Conservation (phyloP, 73 alveolate species). For the Blepharisma stoltei region DNA sequence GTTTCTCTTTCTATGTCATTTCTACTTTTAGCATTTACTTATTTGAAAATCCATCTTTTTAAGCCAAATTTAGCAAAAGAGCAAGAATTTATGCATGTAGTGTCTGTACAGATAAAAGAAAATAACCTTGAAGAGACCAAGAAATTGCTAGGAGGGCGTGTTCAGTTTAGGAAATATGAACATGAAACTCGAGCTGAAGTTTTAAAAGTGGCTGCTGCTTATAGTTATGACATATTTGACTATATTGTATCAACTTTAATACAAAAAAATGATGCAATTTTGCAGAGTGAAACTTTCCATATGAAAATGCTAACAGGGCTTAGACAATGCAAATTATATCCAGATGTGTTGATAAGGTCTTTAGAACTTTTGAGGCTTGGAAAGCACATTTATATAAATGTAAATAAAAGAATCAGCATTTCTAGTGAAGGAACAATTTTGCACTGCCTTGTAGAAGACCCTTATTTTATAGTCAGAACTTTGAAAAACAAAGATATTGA, state of each 20-base stretch:
- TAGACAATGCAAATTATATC: conserved; percentile 10
- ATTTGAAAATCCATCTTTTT: not conserved
- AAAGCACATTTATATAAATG: conserved; percentile 9
- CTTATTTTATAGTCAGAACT: conserved; percentile 22
- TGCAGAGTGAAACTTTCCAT: conserved; percentile 29
- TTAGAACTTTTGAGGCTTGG: not conserved
- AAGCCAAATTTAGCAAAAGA: conserved; percentile 11
- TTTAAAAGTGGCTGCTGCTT: not conserved
- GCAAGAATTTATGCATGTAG: conserved; percentile 5
- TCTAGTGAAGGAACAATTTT: conserved; percentile 27
- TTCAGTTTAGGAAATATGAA: not conserved
- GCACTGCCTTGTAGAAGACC: conserved; percentile 23
- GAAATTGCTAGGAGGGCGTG: not conserved
- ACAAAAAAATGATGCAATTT: conserved; percentile 10
- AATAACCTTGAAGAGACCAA: not conserved
- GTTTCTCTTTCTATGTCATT: not conserved
- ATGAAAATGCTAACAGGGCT: not conserved
- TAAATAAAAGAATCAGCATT: conserved; percentile 19
- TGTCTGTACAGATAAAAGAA: not conserved
- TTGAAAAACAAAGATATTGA: not conserved
- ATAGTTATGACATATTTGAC: not conserved
- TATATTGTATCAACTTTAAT: not conserved
- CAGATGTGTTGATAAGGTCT: not conserved
- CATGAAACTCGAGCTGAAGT: conserved; percentile 30
- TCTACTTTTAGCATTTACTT: not conserved